A percentile compares a stretch with the other conserved stretches of the same genome.
phyloP scores from a whole-genome alignment of 2,329 filamentous ascomycete species.

The Paecilomyces niveus region DNA sequence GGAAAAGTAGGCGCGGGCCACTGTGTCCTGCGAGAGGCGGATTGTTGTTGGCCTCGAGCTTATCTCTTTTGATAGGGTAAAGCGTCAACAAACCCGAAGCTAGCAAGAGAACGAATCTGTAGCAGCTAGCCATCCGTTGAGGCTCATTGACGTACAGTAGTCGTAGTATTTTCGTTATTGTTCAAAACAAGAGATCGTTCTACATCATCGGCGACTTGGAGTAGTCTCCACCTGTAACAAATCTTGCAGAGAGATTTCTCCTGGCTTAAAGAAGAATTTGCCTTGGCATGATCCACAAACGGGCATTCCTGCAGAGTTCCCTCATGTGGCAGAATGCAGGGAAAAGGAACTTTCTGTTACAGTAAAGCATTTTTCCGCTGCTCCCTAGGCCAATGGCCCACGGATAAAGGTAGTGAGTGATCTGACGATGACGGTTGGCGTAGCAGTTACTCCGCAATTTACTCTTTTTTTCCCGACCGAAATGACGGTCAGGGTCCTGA shows the following conservation, averaged over 20 bases:
- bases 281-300: too few relatives aligned
- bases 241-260: too few relatives aligned
- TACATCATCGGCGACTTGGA: too few relatives aligned
- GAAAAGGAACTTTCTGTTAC: background rate
- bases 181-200: too few relatives aligned
- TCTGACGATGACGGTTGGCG: too few relatives aligned
- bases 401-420: background rate
- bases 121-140: background rate
- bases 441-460: background rate
- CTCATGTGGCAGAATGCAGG: background rate
- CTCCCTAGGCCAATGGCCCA: background rate
- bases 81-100: background rate
- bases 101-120: background rate
- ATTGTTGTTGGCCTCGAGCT: background rate
- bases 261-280: too few relatives aligned
- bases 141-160: too few relatives aligned
- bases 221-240: too few relatives aligned
- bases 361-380: background rate
- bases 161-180: too few relatives aligned
- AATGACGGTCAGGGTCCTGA: background rate
- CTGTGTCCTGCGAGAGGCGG: background rate
- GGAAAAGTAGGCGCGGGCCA: background rate
- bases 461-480: background rate
- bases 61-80: background rate
- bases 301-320: background rate